These are phyloP conservation scores for Bonia amplexicaulis DNA, from an alignment of 176 grass and related monocot genomes.

Conservation along the genomic window DNA sequence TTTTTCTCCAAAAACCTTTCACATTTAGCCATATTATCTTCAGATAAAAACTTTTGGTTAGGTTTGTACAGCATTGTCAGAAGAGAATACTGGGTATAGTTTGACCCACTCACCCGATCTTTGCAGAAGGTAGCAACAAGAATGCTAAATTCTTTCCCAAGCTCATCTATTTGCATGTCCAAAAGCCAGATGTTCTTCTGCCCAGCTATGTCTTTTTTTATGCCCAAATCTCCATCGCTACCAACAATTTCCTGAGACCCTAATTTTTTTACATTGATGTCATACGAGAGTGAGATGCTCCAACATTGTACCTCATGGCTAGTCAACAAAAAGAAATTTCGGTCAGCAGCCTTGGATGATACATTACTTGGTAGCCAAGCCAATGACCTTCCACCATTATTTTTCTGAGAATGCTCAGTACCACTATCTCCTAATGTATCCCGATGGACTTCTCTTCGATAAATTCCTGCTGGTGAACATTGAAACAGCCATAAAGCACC, in stretches of 20 bases:
- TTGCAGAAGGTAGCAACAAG: conserved; percentile 98
- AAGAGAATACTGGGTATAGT: conserved; percentile 90
- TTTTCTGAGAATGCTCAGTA: conserved; percentile 39
- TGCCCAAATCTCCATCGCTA: conserved; percentile 74
- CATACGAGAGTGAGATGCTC: conserved; percentile 51
- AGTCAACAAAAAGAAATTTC: conserved; percentile 74
- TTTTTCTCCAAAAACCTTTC: conserved; percentile 98
- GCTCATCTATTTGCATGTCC: conserved; percentile 87
- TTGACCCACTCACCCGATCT: conserved; percentile 96
- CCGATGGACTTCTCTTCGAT: conserved; percentile 39
- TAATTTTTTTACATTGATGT: conserved; percentile 49
- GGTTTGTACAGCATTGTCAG: conserved; percentile 82
- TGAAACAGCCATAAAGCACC: conserved; percentile 67
- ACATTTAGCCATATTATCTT: conserved; percentile 40
- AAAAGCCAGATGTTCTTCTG: conserved; percentile 99
- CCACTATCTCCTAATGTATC: conserved; percentile 33
- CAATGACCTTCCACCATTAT: conserved; percentile 59
- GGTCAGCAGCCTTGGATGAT: conserved; percentile 43
- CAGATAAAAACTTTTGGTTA: conserved; percentile 43
- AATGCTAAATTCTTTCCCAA: conserved; percentile 74
- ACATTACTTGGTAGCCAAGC: conserved; percentile 59
- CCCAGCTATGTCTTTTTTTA: conserved; percentile 95
- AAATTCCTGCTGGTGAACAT: conserved; percentile 54
- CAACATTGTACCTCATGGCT: conserved; percentile 81
- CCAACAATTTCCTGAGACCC: conserved; percentile 76